Base-by-base conservation (phyloP, 768 basidiomycete species). In the Lactifluus echinatus region DNA sequence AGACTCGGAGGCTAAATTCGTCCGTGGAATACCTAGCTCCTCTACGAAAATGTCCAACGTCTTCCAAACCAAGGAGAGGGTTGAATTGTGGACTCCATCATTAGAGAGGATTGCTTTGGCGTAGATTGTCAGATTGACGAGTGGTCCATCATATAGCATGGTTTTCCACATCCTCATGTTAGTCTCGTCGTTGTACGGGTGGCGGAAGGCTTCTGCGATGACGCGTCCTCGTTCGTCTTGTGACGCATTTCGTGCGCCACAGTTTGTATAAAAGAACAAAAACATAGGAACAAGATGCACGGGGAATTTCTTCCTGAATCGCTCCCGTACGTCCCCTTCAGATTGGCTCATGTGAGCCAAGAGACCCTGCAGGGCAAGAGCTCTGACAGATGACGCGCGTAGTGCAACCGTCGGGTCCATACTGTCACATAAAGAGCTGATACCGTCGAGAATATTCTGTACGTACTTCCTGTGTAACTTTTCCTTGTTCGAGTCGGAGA, bases 11-110 rank as follows among this genome's bases (percentile, higher is more conserved):
- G 29, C 2, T 34, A 23, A 1, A 24, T 29, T 23, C 19, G 45
- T n/a, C n/a, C n/a, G n/a, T 23, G 46, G 8, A 1, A 53, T 48
- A 17, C 23, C 23, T 17, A 57, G 51, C 11, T 33, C 29, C 24
- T 23, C 53, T 29, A 46, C 12, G 29, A 57, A 51, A 6, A 52
- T 15, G 29, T 57, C 45, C 29, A 57, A 39, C n/a, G 51, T 34
- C 15, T 11, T 37, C 56, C 56, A 57, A 19, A 45, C 53, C 23
- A 57, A 24, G 5, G 56, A 46, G 23, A 57, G 56, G 23, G 8
- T 28, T 1, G n/a, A 42, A 2, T 15, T 28, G 17, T 24, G 37
- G 8, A 23, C 43, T 5, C 19, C 12, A 8, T 40, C 51, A 17
- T 31, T 4, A 4, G 4, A 17, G 21, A 24, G 50, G 26, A 57